These are phyloP conservation scores for Dryas octopetala DNA, from an alignment of 306 rosid species.

Conservation along the genomic window DNA sequence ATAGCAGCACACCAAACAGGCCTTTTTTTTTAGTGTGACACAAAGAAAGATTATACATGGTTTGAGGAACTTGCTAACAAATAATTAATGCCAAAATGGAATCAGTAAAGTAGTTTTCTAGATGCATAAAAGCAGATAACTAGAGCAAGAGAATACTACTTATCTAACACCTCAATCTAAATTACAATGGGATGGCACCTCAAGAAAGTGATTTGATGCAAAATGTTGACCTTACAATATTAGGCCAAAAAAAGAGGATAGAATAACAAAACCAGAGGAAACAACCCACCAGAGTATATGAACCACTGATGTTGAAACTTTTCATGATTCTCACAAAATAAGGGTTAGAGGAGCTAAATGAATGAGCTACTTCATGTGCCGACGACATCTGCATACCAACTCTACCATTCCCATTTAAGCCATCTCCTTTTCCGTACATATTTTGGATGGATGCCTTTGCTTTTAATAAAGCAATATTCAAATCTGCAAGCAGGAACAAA, in stretches of 20 bases:
- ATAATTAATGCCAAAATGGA: background rate
- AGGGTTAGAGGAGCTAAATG: slow-evolving; percentile 70
- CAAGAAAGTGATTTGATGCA: slow-evolving; percentile 12
- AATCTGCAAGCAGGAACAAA: slow-evolving; percentile 31
- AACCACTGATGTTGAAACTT: slow-evolving; percentile 84
- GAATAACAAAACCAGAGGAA: slow-evolving; percentile 22
- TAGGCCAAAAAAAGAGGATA: background rate
- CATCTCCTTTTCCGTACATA: slow-evolving; percentile 52
- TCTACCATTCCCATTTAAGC: slow-evolving; percentile 35
- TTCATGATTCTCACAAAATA: slow-evolving; percentile 87
- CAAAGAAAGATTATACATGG: background rate
- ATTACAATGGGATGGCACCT: background rate
- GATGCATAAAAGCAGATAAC: background rate
- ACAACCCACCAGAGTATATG: slow-evolving; percentile 82
- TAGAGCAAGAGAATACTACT: slow-evolving; percentile 4
- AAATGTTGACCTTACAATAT: background rate
- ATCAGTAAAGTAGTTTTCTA: background rate
- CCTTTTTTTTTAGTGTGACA: background rate
- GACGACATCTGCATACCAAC: slow-evolving; percentile 46
- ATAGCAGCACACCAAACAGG: background rate
- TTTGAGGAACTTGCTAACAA: background rate
- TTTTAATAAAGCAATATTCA: slow-evolving; percentile 35
- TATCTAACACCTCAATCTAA: background rate
- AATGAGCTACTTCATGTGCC: slow-evolving; percentile 62
- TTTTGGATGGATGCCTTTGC: slow-evolving; percentile 45